A percentile compares a stretch with the other conserved stretches of the same genome.
These are phyloP conservation scores for Akanthomyces uredinophilus DNA, from an alignment of 2,329 filamentous ascomycete species.

Conservation along the genomic window DNA sequence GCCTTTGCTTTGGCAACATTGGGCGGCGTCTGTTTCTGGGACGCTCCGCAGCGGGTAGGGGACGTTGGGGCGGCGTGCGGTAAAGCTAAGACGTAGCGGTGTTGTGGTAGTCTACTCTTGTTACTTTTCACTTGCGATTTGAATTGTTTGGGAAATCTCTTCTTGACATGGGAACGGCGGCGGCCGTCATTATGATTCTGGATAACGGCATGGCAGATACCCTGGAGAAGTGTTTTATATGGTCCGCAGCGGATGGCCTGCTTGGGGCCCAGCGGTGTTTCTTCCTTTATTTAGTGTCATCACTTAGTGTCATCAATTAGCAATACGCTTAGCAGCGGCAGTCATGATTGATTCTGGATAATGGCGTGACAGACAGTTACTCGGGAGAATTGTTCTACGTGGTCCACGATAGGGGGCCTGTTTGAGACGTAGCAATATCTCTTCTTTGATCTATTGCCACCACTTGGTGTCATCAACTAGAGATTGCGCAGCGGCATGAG, in stretches of 20 bases:
- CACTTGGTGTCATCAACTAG: neutral
- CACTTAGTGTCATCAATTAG: neutral
- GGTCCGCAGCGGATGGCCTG: neutral
- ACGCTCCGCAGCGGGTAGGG: constrained; percentile 35
- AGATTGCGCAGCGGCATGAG: neutral
- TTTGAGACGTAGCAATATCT: neutral
- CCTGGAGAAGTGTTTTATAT: neutral
- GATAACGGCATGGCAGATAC: constrained; percentile 7
- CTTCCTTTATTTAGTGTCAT: neutral
- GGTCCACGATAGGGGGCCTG: neutral
- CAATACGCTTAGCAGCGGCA: neutral
- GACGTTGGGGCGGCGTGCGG: constrained; percentile 42
- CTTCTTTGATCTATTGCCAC: neutral
- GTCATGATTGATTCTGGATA: neutral
- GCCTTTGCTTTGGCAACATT: constrained; percentile 94
- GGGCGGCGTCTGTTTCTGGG: constrained; percentile 69
- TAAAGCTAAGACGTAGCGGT: constrained; percentile 16
- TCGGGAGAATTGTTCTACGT: neutral
- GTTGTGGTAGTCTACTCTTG: neutral
- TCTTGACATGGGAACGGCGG: neutral
- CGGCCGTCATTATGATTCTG: neutral
- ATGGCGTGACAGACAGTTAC: constrained; percentile 7
- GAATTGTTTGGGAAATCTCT: neutral
- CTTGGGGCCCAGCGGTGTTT: neutral
- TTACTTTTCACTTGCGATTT: neutral